Evolutionary conservation across 345 rosid genomes (phyloP).

Genomic region (Dimocarpus longan): DNA sequence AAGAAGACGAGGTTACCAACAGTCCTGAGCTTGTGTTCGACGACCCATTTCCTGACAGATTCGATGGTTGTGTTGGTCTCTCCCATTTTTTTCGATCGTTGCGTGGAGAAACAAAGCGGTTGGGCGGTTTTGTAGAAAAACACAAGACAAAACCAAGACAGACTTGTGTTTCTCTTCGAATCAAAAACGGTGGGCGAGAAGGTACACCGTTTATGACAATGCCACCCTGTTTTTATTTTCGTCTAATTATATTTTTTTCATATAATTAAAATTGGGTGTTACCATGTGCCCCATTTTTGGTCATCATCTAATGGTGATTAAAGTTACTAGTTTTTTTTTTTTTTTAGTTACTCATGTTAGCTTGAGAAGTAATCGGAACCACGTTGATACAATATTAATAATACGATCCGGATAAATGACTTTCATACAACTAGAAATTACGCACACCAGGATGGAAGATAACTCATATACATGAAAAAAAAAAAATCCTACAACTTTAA

Average conservation of each 20-base stretch:
- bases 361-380: no score
- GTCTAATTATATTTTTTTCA: neutral
- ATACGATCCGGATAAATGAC: no score
- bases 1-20: slow-evolving; percentile 62
- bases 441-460: no score
- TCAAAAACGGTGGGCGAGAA: slow-evolving; percentile 7
- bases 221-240: neutral
- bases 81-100: slow-evolving; percentile 45
- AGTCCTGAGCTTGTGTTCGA: slow-evolving; percentile 85
- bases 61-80: slow-evolving; percentile 65
- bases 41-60: slow-evolving; percentile 73
- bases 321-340: no score
- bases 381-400: no score
- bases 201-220: neutral
- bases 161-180: neutral
- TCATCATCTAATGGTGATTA: no score
- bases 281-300: no score
- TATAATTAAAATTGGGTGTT: no score
- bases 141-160: neutral
- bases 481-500: no score
- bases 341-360: no score
- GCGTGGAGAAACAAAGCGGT: neutral
- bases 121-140: neutral
- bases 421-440: no score
- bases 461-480: no score